Conservation (phyloP, 2,329 filamentous ascomycete genomes). For the Juglanconis sp. region DNA sequence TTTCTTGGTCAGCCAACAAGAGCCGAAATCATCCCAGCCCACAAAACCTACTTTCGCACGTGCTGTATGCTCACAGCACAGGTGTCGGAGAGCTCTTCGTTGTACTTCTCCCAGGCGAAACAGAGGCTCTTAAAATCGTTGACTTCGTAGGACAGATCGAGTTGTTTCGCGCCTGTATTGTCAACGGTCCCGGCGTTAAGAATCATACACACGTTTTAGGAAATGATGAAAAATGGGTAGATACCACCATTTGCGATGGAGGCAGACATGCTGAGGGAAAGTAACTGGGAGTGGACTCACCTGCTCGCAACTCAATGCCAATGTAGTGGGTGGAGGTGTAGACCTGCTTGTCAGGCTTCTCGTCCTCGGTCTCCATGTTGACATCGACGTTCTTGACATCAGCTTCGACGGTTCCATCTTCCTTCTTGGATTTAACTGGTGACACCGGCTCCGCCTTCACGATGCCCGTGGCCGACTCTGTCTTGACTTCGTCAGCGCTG, state of each 20-base stretch:
- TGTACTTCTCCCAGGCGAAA: conserved; percentile 70
- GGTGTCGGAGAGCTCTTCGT: conserved; percentile 52
- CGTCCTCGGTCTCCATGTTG: conserved; percentile 22
- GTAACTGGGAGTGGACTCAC: conserved; percentile 44
- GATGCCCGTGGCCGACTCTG: conserved; percentile 45
- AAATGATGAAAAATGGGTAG: conserved; percentile 1
- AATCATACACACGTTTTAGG: conserved; percentile 14
- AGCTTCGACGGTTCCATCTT: conserved; percentile 27
- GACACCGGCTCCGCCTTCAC: conserved; percentile 45
- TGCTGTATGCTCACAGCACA: conserved; percentile 74
- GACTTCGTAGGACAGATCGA: conserved; percentile 79
- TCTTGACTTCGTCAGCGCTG: conserved; percentile 35
- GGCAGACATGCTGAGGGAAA: background rate
- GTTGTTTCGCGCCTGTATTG: conserved; percentile 59
- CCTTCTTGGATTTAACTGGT: conserved; percentile 36
- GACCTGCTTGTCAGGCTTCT: conserved; percentile 42
- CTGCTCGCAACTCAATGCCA: conserved; percentile 74
- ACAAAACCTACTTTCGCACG: conserved; percentile 70
- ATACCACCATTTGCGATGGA: background rate
- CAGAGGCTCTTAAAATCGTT: conserved; percentile 84
- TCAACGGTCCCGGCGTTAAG: conserved; percentile 32
- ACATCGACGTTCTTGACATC: conserved; percentile 19
- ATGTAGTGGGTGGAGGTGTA: conserved; percentile 95
- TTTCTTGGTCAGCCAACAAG: conserved; percentile 17
- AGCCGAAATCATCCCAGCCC: background rate